phyloP scores from a whole-genome alignment of 2,329 filamentous ascomycete genomes.

The Onygenales sp. region DNA sequence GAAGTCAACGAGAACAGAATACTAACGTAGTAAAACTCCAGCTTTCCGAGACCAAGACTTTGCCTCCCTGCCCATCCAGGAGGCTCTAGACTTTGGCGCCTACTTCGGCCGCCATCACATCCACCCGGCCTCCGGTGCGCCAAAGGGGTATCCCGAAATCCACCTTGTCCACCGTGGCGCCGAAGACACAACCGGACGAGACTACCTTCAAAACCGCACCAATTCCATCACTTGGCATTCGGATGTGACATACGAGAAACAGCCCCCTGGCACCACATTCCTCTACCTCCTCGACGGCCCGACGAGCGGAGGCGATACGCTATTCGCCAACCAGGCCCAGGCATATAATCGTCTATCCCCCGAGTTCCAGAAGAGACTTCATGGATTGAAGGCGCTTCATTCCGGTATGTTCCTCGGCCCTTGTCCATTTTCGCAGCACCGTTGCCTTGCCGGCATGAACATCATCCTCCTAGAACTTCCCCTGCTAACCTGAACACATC shows the following conservation, averaged over 20 bases:
- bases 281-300: conserved; percentile 80
- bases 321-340: conserved; percentile 70
- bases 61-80: conserved; percentile 57
- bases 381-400: conserved; percentile 72
- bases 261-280: conserved; percentile 85
- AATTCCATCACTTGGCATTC: conserved; percentile 84
- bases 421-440: neutral
- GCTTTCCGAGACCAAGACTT: conserved; percentile 65
- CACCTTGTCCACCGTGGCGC: conserved; percentile 70
- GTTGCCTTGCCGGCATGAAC: too few species aligned
- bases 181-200: conserved; percentile 49
- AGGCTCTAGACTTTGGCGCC: conserved; percentile 59
- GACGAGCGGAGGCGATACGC: conserved; percentile 69
- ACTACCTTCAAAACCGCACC: conserved; percentile 60
- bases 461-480: neutral
- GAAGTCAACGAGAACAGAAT: neutral
- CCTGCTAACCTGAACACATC: neutral
- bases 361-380: conserved; percentile 67
- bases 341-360: conserved; percentile 76
- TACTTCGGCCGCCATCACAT: conserved; percentile 79
- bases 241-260: conserved; percentile 77
- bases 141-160: conserved; percentile 62
- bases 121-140: conserved; percentile 67
- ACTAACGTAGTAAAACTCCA: conserved; percentile 10
- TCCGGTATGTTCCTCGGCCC: conserved; percentile 44